Evolutionary conservation across 345 rosid species (phyloP).

Genomic region (Salix caprea): DNA sequence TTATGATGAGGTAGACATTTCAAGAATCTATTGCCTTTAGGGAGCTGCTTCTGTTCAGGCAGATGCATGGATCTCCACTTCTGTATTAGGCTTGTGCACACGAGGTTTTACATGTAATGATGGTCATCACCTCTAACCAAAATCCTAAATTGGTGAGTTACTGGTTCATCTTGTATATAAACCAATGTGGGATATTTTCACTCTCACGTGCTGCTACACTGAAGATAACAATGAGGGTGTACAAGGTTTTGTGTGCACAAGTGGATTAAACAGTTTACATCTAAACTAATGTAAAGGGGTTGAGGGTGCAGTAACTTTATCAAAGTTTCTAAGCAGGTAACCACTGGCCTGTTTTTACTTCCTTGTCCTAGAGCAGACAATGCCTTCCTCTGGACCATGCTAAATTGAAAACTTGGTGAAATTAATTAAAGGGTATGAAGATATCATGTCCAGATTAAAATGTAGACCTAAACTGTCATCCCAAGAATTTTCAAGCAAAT

Average conservation of each 20-base stretch:
- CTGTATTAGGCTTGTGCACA: neutral
- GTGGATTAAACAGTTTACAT: neutral
- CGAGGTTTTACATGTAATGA: neutral
- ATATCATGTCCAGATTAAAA: neutral
- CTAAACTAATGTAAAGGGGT: neutral
- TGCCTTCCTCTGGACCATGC: neutral
- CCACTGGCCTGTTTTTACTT: neutral
- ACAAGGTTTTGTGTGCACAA: neutral
- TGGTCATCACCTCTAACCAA: neutral
- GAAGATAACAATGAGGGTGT: neutral
- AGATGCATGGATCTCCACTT: neutral
- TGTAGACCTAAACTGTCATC: neutral
- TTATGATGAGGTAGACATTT: neutral
- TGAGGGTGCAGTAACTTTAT: neutral
- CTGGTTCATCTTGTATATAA: neutral
- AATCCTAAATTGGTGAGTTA: neutral
- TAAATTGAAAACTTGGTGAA: neutral
- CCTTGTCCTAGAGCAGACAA: neutral
- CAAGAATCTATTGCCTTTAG: neutral
- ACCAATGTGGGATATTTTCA: neutral
- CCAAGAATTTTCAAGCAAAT: neutral
- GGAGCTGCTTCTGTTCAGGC: neutral
- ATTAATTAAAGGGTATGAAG: neutral
- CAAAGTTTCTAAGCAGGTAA: neutral
- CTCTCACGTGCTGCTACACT: neutral